A percentile compares a stretch with the other conserved stretches of the same genome.
These are phyloP conservation scores for Cryptococcus neoformans DNA, from an alignment of 1,284 basidiomycete species.

Conservation along the genomic window DNA sequence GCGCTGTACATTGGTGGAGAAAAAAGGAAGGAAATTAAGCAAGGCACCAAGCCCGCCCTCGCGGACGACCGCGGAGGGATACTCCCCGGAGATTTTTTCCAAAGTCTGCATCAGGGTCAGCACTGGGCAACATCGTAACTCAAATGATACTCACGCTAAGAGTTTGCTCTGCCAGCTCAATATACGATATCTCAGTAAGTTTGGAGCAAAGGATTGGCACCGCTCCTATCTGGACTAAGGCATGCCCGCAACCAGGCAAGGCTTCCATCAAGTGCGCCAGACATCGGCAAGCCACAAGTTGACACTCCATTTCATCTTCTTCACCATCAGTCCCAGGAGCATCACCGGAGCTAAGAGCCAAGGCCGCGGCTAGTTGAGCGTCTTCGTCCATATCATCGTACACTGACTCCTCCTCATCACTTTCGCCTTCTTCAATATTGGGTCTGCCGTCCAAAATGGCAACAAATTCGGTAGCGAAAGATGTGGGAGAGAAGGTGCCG, in stretches of 20 bases:
- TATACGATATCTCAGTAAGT: constrained; percentile 90
- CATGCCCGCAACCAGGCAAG: constrained; percentile 87
- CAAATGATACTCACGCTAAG: constrained; percentile 69
- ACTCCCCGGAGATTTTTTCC: constrained; percentile 96
- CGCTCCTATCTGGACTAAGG: constrained; percentile 90
- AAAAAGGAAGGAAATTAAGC: constrained; percentile 92
- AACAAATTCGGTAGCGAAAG: constrained; percentile 89
- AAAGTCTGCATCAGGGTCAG: constrained; percentile 65
- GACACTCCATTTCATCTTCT: constrained; percentile 70
- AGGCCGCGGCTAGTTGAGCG: constrained; percentile 74
- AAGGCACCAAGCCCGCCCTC: constrained; percentile 88
- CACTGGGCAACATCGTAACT: neutral
- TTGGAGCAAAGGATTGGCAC: constrained; percentile 94
- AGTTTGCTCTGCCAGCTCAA: constrained; percentile 94
- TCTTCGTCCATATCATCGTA: constrained; percentile 63
- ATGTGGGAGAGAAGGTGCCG: constrained; percentile 81
- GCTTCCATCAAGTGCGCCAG: constrained; percentile 96
- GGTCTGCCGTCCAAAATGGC: constrained; percentile 80
- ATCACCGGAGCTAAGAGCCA: constrained; percentile 55
- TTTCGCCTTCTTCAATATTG: constrained; percentile 34
- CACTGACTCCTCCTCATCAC: constrained; percentile 44
- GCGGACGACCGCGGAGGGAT: constrained; percentile 87
- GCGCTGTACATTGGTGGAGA: constrained; percentile 92
- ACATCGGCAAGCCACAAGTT: constrained; percentile 89
- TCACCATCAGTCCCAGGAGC: constrained; percentile 29